These are phyloP conservation scores for Stagonosporopsis cucurbitacearum DNA, from an alignment of 2,329 filamentous ascomycete species.

Conservation along the genomic window DNA sequence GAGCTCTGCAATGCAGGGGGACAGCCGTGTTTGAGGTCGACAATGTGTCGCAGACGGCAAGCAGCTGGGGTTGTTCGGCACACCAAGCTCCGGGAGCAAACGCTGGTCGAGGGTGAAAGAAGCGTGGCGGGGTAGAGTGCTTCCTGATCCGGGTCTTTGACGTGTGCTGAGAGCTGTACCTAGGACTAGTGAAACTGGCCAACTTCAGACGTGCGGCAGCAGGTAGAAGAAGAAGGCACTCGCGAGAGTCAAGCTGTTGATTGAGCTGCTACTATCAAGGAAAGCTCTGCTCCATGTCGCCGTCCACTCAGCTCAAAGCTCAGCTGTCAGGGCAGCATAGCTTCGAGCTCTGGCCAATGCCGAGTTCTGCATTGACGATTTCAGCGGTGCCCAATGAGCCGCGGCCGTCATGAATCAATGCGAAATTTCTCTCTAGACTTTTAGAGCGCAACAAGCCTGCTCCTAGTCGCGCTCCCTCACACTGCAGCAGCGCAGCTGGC, in stretches of 20 bases:
- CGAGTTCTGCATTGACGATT: constrained; percentile 16
- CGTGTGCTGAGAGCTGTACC: constrained; percentile 19
- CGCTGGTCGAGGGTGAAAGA: constrained; percentile 19
- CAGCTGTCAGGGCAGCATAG: constrained; percentile 15
- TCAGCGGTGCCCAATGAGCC: constrained; percentile 19
- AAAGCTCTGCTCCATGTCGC: constrained; percentile 19
- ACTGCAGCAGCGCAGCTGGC: constrained; percentile 13
- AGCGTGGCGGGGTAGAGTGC: constrained; percentile 15
- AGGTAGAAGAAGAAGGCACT: constrained; percentile 14
- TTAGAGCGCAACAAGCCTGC: constrained; percentile 18
- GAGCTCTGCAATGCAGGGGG: constrained; percentile 11
- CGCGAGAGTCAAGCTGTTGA: constrained; percentile 14
- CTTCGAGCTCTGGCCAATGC: constrained; percentile 18
- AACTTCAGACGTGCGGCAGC: constrained; percentile 18
- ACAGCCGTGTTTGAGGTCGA: constrained; percentile 16
- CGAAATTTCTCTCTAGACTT: constrained; percentile 19
- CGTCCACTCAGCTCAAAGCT: constrained; percentile 18
- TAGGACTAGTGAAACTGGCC: constrained; percentile 19
- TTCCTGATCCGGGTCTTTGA: constrained; percentile 19
- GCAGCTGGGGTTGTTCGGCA: constrained; percentile 15
- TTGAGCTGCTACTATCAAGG: constrained; percentile 20
- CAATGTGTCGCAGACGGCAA: constrained; percentile 7
- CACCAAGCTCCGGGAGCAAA: constrained; percentile 17
- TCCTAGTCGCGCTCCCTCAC: constrained; percentile 16
- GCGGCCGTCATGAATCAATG: constrained; percentile 22